Conservation (phyloP, 805 yeast genomes). For the Saccharomyces mikatae region DNA sequence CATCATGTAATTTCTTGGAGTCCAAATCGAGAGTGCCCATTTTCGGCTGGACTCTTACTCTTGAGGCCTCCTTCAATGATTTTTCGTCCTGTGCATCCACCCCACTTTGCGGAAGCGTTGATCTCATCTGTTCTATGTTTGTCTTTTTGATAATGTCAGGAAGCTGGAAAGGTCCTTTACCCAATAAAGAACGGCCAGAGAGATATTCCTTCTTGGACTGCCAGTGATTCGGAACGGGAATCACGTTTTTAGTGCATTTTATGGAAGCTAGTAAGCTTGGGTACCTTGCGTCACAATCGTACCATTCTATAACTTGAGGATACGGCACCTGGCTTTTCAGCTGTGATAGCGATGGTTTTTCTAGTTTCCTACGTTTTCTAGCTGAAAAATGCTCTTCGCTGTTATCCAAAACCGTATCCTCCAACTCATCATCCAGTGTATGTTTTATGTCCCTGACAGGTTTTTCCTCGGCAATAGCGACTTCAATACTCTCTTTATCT, state of each 20-base stretch:
- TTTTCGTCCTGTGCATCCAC: constrained; percentile 33
- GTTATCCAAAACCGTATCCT: neutral
- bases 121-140: constrained; percentile 82
- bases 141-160: constrained; percentile 76
- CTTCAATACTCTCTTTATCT: constrained; percentile 12
- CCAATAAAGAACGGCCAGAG: constrained; percentile 55
- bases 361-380: constrained; percentile 42
- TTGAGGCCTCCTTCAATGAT: constrained; percentile 58
- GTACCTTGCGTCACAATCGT: constrained; percentile 75
- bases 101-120: constrained; percentile 31
- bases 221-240: constrained; percentile 86
- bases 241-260: constrained; percentile 56
- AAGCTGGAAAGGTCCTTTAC: constrained; percentile 62
- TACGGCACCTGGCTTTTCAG: constrained; percentile 51
- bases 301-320: constrained; percentile 82
- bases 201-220: constrained; percentile 66
- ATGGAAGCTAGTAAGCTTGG: constrained; percentile 59
- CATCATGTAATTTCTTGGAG: constrained; percentile 71
- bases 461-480: constrained; percentile 7
- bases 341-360: constrained; percentile 57
- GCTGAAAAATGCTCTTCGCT: constrained; percentile 29
- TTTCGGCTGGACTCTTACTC: constrained; percentile 85
- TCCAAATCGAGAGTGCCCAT: constrained; percentile 82
- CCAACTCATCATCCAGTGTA: neutral
- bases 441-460: neutral